A percentile compares a stretch with the other conserved stretches of the same genome.
phyloP scores from a whole-genome alignment of 441 rosid species.

The Arabidopsis hybrid region DNA sequence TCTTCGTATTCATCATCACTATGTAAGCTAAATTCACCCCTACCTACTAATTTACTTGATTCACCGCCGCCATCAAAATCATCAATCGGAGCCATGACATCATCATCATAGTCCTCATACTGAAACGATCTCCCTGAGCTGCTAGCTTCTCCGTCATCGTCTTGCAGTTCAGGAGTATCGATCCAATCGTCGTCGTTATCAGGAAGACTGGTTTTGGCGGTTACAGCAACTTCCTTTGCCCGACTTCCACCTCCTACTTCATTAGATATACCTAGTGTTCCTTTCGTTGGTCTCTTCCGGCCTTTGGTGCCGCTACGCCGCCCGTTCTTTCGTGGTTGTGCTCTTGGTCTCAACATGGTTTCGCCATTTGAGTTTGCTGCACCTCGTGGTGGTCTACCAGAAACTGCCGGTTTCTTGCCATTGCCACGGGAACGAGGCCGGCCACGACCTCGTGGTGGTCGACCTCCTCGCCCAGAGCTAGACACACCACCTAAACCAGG shows the following conservation, averaged over 20 bases:
- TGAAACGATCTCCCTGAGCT: constrained; percentile 64
- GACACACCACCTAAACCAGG: constrained; percentile 44
- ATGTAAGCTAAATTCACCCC: constrained; percentile 58
- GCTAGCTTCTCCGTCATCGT: constrained; percentile 56
- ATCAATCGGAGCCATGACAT: constrained; percentile 46
- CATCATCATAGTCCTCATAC: constrained; percentile 54
- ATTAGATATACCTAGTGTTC: constrained; percentile 44
- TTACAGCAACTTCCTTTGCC: constrained; percentile 37
- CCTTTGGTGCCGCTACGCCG: constrained; percentile 53
- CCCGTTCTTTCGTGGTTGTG: constrained; percentile 62
- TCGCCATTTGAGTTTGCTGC: constrained; percentile 35
- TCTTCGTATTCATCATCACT: constrained; percentile 47
- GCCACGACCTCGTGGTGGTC: constrained; percentile 58
- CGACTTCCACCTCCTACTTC: constrained; percentile 21
- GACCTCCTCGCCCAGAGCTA: constrained; percentile 52
- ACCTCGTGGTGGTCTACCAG: constrained; percentile 55
- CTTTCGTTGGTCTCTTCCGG: constrained; percentile 57
- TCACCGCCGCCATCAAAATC: constrained; percentile 49
- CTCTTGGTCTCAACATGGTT: constrained; percentile 53
- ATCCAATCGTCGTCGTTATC: constrained; percentile 49
- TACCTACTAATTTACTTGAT: constrained; percentile 58
- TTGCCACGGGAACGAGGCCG: constrained; percentile 49
- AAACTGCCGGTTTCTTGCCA: constrained; percentile 44
- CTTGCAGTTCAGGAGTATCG: constrained; percentile 48
- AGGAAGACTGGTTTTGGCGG: constrained; percentile 35